Conservation (phyloP, 805 yeast genomes). For the Candida quercuum region DNA sequence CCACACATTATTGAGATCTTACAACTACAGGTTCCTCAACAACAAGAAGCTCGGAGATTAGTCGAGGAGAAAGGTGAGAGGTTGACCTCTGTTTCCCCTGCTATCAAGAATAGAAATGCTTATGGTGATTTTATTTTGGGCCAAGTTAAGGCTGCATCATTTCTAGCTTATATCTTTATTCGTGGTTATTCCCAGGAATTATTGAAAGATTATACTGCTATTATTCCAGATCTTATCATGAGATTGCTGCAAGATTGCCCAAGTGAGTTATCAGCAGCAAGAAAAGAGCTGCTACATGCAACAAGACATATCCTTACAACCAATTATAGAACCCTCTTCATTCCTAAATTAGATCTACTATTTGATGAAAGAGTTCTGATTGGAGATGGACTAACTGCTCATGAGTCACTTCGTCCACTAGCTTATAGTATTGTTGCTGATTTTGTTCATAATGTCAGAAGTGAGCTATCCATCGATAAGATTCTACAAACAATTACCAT, state of each 20-base stretch:
- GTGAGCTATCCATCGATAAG: constrained; percentile 74
- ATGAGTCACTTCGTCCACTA: constrained; percentile 84
- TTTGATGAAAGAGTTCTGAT: constrained; percentile 84
- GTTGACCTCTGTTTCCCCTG: constrained; percentile 68
- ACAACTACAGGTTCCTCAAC: constrained; percentile 77
- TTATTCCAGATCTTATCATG: constrained; percentile 83
- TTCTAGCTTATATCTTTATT: constrained; percentile 85
- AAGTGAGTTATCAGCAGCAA: constrained; percentile 81
- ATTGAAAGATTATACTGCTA: constrained; percentile 46
- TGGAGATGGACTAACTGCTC: constrained; percentile 89
- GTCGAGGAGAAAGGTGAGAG: constrained; percentile 53
- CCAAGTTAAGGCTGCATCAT: constrained; percentile 95
- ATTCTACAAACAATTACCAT: constrained; percentile 83
- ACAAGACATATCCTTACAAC: constrained; percentile 93
- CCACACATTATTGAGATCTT: constrained; percentile 78
- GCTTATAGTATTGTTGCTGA: constrained; percentile 97
- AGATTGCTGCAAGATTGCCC: constrained; percentile 93
- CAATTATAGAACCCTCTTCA: constrained; percentile 72
- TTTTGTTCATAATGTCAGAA: constrained; percentile 85
- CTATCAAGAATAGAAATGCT: constrained; percentile 67
- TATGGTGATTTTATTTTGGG: constrained; percentile 87
- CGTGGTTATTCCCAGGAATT: constrained; percentile 74
- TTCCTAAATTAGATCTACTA: constrained; percentile 78
- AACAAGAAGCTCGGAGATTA: constrained; percentile 55
- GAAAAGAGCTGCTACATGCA: constrained; percentile 90